A percentile compares a stretch with the other conserved stretches of the same genome.
Evolutionary conservation across 305 asterid species (phyloP).

Genomic region (Ajuga reptans): DNA sequence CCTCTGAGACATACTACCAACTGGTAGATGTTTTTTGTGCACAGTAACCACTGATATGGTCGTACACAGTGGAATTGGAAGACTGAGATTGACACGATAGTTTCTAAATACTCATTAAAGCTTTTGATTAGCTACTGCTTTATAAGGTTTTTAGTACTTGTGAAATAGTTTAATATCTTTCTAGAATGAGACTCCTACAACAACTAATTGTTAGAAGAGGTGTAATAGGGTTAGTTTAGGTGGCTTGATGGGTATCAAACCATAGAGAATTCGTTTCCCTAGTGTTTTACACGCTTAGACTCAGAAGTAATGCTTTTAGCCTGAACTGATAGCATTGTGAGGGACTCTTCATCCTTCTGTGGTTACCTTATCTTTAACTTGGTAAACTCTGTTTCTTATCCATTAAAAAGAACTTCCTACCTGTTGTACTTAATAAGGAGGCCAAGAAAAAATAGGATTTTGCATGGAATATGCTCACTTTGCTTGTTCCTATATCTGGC

Average conservation of each 20-base stretch:
- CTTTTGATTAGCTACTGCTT: background rate
- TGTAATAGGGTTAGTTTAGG: no score
- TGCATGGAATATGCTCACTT: slow-evolving; percentile 3
- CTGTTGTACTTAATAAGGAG: background rate
- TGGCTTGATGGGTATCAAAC: no score
- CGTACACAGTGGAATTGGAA: background rate
- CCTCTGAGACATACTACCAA: background rate
- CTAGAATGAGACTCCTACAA: slow-evolving; percentile 5
- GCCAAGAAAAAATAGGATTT: background rate
- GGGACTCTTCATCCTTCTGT: no score
- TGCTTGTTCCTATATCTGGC: background rate
- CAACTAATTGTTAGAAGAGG: background rate
- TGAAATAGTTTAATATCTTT: slow-evolving; percentile 11
- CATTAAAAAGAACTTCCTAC: background rate
- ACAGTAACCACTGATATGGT: background rate
- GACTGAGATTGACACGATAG: background rate
- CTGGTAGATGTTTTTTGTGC: background rate
- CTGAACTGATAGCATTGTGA: no score
- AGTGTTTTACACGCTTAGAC: no score
- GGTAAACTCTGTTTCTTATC: no score
- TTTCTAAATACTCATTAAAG: background rate
- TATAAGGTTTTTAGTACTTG: background rate
- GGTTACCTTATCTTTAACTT: no score
- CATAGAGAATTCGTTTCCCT: no score
- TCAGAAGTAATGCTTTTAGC: no score